phyloP scores from a whole-genome alignment of 1,284 basidiomycete species.

The Ceratobasidium sp. region DNA sequence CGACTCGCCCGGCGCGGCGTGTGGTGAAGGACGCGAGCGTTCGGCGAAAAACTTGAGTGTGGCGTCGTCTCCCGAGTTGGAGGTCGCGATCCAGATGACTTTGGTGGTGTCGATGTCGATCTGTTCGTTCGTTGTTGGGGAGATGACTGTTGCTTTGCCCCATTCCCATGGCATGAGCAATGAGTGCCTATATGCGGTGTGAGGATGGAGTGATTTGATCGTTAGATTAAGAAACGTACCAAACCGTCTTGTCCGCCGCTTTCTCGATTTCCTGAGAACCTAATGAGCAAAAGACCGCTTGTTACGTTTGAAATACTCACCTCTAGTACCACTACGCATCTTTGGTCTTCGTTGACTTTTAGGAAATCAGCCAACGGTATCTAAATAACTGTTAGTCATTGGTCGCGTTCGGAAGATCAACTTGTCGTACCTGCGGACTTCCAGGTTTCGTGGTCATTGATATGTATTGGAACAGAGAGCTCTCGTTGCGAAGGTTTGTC shows the following conservation, averaged over 20 bases:
- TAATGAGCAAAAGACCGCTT: slow-evolving; percentile 13
- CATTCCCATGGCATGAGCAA: slow-evolving; percentile 87
- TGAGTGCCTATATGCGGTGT: slow-evolving; percentile 66
- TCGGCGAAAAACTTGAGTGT: slow-evolving; percentile 46
- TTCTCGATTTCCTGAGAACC: slow-evolving; percentile 82
- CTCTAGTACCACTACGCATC: slow-evolving; percentile 86
- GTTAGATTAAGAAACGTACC: slow-evolving; percentile 24
- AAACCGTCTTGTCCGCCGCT: slow-evolving; percentile 73
- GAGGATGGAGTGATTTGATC: not conserved
- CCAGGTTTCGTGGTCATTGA: slow-evolving; percentile 46
- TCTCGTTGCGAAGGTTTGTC: slow-evolving; percentile 71
- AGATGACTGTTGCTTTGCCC: slow-evolving; percentile 60
- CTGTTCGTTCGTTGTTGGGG: slow-evolving; percentile 44
- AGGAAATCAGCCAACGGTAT: slow-evolving; percentile 77
- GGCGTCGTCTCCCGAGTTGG: slow-evolving; percentile 74
- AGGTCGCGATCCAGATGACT: slow-evolving; percentile 85
- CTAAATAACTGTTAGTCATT: slow-evolving; percentile 12
- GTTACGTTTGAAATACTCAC: slow-evolving; percentile 62
- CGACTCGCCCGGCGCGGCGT: slow-evolving; percentile 21
- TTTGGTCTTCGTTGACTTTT: slow-evolving; percentile 79
- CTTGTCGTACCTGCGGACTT: slow-evolving; percentile 34
- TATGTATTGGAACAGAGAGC: slow-evolving; percentile 47
- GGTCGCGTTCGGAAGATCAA: not conserved
- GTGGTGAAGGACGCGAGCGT: slow-evolving; percentile 21
- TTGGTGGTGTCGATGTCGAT: slow-evolving; percentile 78